phyloP scores from a whole-genome alignment of 441 rosid genomes.

The Breynia disticha region DNA sequence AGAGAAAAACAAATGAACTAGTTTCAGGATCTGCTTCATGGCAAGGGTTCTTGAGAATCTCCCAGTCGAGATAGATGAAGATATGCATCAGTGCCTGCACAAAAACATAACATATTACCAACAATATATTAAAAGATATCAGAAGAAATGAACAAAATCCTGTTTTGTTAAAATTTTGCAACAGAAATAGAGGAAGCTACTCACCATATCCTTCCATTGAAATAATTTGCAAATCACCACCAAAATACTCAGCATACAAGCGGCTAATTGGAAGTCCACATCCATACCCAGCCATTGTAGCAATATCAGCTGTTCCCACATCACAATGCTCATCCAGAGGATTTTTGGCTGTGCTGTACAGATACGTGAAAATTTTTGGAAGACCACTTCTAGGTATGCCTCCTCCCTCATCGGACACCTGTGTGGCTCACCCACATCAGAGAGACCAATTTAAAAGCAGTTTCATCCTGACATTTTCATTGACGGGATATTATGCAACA shows the following conservation, averaged over 20 bases:
- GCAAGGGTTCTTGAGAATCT: conserved; percentile 78
- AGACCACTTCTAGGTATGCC: conserved; percentile 96
- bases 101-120: background rate
- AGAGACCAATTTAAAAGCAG: conserved; percentile 6
- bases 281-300: conserved; percentile 95
- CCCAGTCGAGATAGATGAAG: conserved; percentile 75
- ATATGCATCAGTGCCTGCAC: conserved; percentile 83
- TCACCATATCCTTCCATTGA: conserved; percentile 99
- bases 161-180: too few relatives aligned
- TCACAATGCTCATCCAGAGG: conserved; percentile 60
- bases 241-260: conserved; percentile 84
- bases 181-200: too few relatives aligned
- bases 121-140: too few relatives aligned
- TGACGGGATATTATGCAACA: background rate
- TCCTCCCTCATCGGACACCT: conserved; percentile 99
- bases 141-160: too few relatives aligned
- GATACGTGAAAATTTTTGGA: conserved; percentile 86
- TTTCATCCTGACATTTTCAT: background rate
- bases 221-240: conserved; percentile 89
- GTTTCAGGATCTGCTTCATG: conserved; percentile 21
- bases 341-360: conserved; percentile 84
- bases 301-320: conserved; percentile 53
- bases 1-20: background rate
- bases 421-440: conserved; percentile 10
- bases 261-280: conserved; percentile 92